Evolutionary conservation across 2,329 filamentous ascomycete genomes (phyloP).

Genomic region (Sphaerostilbella broomeana): DNA sequence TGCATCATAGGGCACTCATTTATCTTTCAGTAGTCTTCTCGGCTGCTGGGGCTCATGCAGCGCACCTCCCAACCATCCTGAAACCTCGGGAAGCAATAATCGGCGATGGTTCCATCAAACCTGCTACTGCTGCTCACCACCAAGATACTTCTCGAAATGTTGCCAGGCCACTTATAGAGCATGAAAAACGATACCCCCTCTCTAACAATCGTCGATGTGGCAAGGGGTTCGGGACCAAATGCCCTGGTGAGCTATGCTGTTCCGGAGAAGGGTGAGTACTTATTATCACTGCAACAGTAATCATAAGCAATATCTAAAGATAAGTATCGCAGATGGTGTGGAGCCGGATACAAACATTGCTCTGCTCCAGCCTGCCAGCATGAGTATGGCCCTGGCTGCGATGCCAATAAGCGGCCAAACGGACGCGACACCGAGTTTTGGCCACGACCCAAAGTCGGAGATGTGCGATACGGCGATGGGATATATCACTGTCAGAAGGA

Average conservation of each 20-base stretch:
- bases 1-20: background rate
- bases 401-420: conserved; percentile 46
- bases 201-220: conserved; percentile 38
- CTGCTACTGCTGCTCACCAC: background rate
- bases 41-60: background rate
- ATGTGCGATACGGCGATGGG: conserved; percentile 47
- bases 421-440: conserved; percentile 50
- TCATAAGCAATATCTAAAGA: background rate
- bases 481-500: conserved; percentile 36
- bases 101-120: background rate
- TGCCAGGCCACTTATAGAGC: too few relatives aligned
- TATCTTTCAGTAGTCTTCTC: background rate
- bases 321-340: conserved; percentile 42
- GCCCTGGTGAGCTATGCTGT: conserved; percentile 32
- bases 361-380: conserved; percentile 56
- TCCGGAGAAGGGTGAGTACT: conserved; percentile 34
- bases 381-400: conserved; percentile 53
- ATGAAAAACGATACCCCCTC: conserved; percentile 14
- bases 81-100: background rate
- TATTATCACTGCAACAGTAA: background rate
- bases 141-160: too few relatives aligned
- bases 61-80: background rate
- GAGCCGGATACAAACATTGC: conserved; percentile 49
- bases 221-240: conserved; percentile 28
- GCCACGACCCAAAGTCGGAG: conserved; percentile 46